Percentiles rank a stretch among this genome's conserved stretches.
Conservation (phyloP, 2,329 filamentous ascomycete genomes). For the Apiospora sp. region DNA sequence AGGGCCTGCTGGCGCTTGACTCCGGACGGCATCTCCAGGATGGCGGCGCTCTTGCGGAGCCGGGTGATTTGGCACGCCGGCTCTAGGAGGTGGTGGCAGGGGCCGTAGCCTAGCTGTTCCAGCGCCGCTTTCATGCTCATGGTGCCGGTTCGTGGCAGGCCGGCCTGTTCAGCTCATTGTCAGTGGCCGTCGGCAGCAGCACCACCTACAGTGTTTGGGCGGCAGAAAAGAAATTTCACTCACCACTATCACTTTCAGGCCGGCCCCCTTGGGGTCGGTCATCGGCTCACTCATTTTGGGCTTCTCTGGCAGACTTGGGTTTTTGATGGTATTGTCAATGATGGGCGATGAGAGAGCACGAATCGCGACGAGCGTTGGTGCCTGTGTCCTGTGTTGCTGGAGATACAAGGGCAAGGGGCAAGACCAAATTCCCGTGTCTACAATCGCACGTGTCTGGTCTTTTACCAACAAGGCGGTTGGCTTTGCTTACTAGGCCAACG, state of each 20-base stretch:
- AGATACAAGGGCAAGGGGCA: too few relatives aligned
- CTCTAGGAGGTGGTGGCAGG: slow-evolving; percentile 8
- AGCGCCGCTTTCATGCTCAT: slow-evolving; percentile 22
- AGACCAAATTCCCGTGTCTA: too few relatives aligned
- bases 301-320: background rate
- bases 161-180: background rate
- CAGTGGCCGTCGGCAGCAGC: background rate
- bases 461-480: too few relatives aligned
- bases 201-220: too few relatives aligned
- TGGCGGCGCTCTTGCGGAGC: slow-evolving; percentile 16
- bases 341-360: background rate
- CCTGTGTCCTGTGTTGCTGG: background rate
- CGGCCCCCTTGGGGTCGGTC: background rate
- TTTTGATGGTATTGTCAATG: background rate
- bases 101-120: slow-evolving; percentile 5
- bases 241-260: slow-evolving; percentile 8
- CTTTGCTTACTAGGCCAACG: too few relatives aligned
- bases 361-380: too few relatives aligned
- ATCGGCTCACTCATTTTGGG: background rate
- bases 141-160: slow-evolving; percentile 18
- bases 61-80: slow-evolving; percentile 1
- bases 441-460: too few relatives aligned
- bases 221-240: background rate
- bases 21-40: background rate
- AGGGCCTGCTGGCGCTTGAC: background rate